A percentile compares a stretch with the other conserved stretches of the same genome.
Evolutionary conservation across 2,329 filamentous ascomycete species (phyloP).

Genomic region (Ophiostoma triangulosporum): DNA sequence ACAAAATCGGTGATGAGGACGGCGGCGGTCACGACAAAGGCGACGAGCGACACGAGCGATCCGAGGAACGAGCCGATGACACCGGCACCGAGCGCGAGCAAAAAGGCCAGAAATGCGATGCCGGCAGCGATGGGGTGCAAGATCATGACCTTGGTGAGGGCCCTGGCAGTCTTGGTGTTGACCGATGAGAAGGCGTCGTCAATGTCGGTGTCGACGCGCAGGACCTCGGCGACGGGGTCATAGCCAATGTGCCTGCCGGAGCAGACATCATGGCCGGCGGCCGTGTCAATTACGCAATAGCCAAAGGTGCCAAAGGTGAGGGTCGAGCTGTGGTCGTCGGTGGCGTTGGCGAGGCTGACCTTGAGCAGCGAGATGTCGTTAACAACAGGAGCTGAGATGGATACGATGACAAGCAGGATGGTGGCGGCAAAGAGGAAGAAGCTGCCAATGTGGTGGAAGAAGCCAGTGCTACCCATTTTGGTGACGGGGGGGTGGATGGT

Average conservation of each 20-base stretch:
- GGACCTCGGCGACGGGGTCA: constrained; percentile 28
- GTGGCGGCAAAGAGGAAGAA: constrained; percentile 41
- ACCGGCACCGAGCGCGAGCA: constrained; percentile 38
- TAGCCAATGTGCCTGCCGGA: constrained; percentile 39
- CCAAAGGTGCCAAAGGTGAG: constrained; percentile 49
- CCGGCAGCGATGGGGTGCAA: constrained; percentile 48
- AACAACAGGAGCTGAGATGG: constrained; percentile 45
- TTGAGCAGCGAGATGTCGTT: constrained; percentile 39
- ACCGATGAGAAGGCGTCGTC: constrained; percentile 28
- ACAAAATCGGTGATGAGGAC: constrained; percentile 44
- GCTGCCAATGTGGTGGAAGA: constrained; percentile 44
- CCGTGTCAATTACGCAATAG: constrained; percentile 30
- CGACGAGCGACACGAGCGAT: constrained; percentile 32
- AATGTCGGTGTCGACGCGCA: constrained; percentile 14
- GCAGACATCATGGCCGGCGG: constrained; percentile 25
- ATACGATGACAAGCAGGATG: constrained; percentile 43
- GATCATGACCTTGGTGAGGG: constrained; percentile 45
- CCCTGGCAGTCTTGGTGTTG: constrained; percentile 17
- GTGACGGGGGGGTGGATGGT: neutral
- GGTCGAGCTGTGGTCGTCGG: constrained; percentile 18
- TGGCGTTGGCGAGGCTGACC: constrained; percentile 31
- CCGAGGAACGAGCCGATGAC: constrained; percentile 38
- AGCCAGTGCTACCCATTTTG: constrained; percentile 32
- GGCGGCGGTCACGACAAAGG: constrained; percentile 35
- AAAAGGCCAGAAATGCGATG: constrained; percentile 44